These are phyloP conservation scores for Seiridium cupressi DNA, from an alignment of 2,329 filamentous ascomycete species.

Conservation along the genomic window DNA sequence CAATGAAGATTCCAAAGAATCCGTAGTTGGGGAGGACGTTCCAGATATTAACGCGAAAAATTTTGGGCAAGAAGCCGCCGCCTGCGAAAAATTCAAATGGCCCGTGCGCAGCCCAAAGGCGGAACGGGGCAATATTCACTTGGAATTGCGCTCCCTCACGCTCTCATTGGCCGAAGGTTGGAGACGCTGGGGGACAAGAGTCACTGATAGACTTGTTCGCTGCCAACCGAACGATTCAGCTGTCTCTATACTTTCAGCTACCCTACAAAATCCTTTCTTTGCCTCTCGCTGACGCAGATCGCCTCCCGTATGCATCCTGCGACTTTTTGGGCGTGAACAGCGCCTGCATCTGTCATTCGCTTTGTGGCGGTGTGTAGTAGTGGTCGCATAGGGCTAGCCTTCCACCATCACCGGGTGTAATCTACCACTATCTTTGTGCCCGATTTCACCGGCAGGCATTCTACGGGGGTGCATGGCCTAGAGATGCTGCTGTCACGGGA, in stretches of 20 bases:
- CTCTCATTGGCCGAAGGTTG: background rate
- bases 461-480: too few relatives aligned
- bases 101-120: slow-evolving; percentile 3
- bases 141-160: background rate
- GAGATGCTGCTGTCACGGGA: slow-evolving; percentile 13
- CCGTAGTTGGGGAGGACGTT: background rate
- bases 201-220: background rate
- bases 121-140: background rate
- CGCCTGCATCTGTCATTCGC: too few relatives aligned
- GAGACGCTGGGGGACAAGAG: background rate
- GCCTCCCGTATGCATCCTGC: too few relatives aligned
- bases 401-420: too few relatives aligned
- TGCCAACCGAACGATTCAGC: background rate
- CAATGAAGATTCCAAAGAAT: slow-evolving; percentile 6
- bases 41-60: slow-evolving; percentile 7
- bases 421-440: too few relatives aligned
- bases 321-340: too few relatives aligned
- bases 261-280: too few relatives aligned
- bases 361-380: too few relatives aligned
- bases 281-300: too few relatives aligned
- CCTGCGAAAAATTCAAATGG: slow-evolving; percentile 1
- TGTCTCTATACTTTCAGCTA: too few relatives aligned
- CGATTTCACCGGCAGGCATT: too few relatives aligned
- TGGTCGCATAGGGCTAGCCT: too few relatives aligned
- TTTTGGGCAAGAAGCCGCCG: slow-evolving; percentile 6